phyloP scores from a whole-genome alignment of 2,329 filamentous ascomycete genomes.

The Pestalotiopsis sp. region DNA sequence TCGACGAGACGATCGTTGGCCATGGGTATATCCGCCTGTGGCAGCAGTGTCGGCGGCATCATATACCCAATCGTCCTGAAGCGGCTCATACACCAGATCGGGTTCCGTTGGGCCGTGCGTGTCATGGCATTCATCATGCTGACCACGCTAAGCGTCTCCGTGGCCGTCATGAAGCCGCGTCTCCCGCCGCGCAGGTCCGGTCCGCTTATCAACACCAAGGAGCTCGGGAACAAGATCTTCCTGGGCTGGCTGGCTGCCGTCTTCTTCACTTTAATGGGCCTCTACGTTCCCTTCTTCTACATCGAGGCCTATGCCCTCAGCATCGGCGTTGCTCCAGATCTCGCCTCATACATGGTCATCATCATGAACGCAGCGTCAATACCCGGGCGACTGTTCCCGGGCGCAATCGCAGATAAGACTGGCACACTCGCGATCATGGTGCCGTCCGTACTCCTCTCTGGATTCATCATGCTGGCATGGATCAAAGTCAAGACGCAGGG shows the following conservation, averaged over 20 bases:
- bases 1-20: conserved; percentile 32
- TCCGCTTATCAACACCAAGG: background rate
- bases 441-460: conserved; percentile 23
- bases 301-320: conserved; percentile 14
- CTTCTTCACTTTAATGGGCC: background rate
- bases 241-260: background rate
- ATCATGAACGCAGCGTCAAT: conserved; percentile 34
- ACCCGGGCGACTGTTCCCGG: conserved; percentile 33
- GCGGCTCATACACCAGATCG: conserved; percentile 40
- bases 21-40: conserved; percentile 34
- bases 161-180: background rate
- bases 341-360: conserved; percentile 31
- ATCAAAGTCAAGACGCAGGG: conserved; percentile 28
- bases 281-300: conserved; percentile 19
- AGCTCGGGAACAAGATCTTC: background rate
- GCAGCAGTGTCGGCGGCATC: conserved; percentile 33
- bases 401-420: conserved; percentile 32
- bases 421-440: conserved; percentile 39
- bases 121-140: conserved; percentile 40
- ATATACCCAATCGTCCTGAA: conserved; percentile 47
- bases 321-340: conserved; percentile 12
- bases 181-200: background rate
- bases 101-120: conserved; percentile 49
- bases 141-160: background rate
- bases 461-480: conserved; percentile 33